Conservation (phyloP, 2,329 filamentous ascomycete species). For the Fonsecaea multimorphosa region DNA sequence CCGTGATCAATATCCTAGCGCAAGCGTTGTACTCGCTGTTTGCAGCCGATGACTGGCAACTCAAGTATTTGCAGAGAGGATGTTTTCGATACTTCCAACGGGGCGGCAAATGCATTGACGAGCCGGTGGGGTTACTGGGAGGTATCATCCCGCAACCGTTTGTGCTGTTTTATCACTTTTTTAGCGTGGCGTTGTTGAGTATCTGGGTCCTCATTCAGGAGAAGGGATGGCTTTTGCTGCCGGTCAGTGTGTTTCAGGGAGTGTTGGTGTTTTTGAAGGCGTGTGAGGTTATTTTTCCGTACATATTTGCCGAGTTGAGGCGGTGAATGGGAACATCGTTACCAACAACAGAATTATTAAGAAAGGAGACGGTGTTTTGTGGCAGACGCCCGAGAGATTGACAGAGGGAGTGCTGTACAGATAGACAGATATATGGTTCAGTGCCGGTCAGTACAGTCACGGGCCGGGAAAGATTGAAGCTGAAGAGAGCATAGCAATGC, state of each 20-base stretch:
- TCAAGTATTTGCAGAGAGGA: slow-evolving; percentile 81
- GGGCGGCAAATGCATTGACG: slow-evolving; percentile 73
- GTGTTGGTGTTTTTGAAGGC: slow-evolving; percentile 79
- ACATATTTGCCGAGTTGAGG: slow-evolving; percentile 72
- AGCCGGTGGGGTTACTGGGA: slow-evolving; percentile 79
- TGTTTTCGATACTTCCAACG: slow-evolving; percentile 92
- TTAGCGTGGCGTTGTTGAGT: slow-evolving; percentile 84
- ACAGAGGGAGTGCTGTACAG: background rate
- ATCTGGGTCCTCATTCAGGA: slow-evolving; percentile 72
- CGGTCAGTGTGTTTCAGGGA: slow-evolving; percentile 69
- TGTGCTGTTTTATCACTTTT: slow-evolving; percentile 90
- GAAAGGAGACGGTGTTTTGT: background rate
- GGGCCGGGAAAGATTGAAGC: background rate
- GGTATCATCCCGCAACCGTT: slow-evolving; percentile 79
- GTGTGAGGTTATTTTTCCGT: slow-evolving; percentile 80
- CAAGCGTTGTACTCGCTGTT: slow-evolving; percentile 92
- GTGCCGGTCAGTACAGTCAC: background rate
- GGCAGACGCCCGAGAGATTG: background rate
- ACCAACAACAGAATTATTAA: background rate
- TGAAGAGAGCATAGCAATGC: background rate
- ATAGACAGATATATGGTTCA: background rate
- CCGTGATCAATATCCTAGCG: slow-evolving; percentile 96
- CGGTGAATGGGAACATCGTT: slow-evolving; percentile 39
- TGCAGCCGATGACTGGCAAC: slow-evolving; percentile 74
- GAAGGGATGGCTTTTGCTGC: slow-evolving; percentile 62